Base-by-base conservation (phyloP, 2,329 filamentous ascomycete species). In the Talaromyces sp. region DNA sequence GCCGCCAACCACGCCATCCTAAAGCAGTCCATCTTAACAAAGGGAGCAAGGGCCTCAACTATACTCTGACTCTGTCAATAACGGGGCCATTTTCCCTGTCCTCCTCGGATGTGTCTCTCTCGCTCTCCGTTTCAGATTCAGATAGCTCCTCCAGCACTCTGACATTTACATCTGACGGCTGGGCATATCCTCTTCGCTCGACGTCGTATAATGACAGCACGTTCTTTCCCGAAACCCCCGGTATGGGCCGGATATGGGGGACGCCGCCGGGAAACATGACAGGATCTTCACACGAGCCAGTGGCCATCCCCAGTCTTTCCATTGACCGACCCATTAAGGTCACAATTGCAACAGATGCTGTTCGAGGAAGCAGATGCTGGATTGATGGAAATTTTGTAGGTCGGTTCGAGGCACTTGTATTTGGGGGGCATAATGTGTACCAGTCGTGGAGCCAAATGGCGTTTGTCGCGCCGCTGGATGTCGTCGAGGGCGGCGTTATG, bases 361-460 rank as follows among this genome's bases (percentile, higher is more conserved):
- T 78, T 7, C 76, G 78, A 15, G 82, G 82, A 0, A 82, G 76
- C 58, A 71, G 81, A 1, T 81, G 80, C 0, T 84, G 81, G 80
- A 64, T 83, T 0, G 67, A 82, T 60, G 77, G 73, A 8, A 54
- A 64, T 0, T 82, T 84, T 54, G 74, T 65, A 0, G 82, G 82
- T 0, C 69, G 82, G 10, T 84, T 84, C 58, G 82, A 85, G 64
- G 82, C 84, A 0, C 83, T 82, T 62, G 78, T 85, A 0, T 84
- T 77, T 64, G 82, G 82, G 0, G 82, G 82, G 1, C 75, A 73
- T 33, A 84, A 85, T 60, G 78, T 74, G 8, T 62, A 78, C 55
- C 81, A 82, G 54, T 83, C 80, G 33, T 84, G 82, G 82, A 82
- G 78, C 63, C 82, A 83, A 68, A 85, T 84, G 82, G 81, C 82